Evolutionary conservation across 2,329 filamentous ascomycete genomes (phyloP), one percentile per base, ranked within the genome.

Genomic region (Didymella keratinophila): DNA sequence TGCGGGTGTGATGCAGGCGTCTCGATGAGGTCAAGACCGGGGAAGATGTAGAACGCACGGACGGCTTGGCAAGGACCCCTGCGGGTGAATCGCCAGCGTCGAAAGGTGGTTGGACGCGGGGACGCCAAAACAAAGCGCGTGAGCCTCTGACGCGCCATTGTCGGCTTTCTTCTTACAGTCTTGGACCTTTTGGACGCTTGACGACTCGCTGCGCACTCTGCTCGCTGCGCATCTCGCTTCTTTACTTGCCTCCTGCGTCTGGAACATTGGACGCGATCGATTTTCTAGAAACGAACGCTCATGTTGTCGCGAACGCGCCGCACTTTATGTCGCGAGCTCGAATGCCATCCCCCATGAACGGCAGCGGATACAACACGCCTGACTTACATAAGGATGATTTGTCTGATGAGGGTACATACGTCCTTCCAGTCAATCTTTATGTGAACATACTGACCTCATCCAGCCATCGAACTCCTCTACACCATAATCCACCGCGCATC

Each of bases 401-500:
- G 36, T 56, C 60, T 16, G 64, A 71, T 62, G 66, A 79, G 58
- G 78, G 79, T 81, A 68, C 21, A 20, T 11, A 25, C n/a, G 45
- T 16, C 20, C 10, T 30, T 37, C 3, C 20, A n/a, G 9, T 41
- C 10, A 5, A 6, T 20, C 23, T 21, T 11, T 14, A 34, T 9
- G 5, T 21, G 14, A 9, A 7, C 21, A 23, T 55, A 44, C 62
- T 74, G 27, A 69, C 41, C 14, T 7, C 20, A 11, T 27, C 32
- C 27, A 93, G 93, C 96, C 80, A 90, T 97, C 75, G 84, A 86
- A 61, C 83, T 92, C 61, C 83, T 97, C 57, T 89, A 92, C 76
- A 84, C 89, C 58, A 91, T 97, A 70, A 88, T 96, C 70, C 81
- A 82, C 60, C 83, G 84, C 67, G 93, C 91, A 42, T 87, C 93